Evolutionary conservation across 148 eudicot genomes (phyloP).

Genomic region (Tetragonia tetragonoides): DNA sequence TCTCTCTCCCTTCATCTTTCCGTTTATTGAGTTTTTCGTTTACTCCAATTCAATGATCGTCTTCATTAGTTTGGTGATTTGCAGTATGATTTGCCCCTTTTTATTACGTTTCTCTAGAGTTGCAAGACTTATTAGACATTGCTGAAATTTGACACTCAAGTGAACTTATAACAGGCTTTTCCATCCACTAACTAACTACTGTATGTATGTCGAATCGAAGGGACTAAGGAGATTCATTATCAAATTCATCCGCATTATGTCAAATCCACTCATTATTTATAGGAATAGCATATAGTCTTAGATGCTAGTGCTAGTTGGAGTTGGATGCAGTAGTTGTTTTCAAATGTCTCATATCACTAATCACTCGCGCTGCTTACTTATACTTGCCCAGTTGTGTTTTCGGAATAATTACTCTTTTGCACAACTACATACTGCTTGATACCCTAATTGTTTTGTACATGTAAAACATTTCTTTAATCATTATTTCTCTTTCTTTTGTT

Average conservation of each 20-base stretch:
- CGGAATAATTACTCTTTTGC: background rate
- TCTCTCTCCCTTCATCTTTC: background rate
- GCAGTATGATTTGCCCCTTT: background rate
- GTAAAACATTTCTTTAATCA: background rate
- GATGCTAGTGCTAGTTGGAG: too few relatives aligned
- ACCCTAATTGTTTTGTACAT: background rate
- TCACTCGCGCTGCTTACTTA: too few relatives aligned
- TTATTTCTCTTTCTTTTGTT: constrained; percentile 6
- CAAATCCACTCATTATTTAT: background rate
- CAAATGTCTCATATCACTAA: too few relatives aligned
- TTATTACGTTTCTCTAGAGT: background rate
- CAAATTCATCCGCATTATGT: background rate
- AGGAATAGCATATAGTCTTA: background rate
- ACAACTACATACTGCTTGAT: background rate
- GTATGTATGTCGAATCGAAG: too few relatives aligned
- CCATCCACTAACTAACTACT: too few relatives aligned
- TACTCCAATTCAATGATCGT: background rate
- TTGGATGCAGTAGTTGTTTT: too few relatives aligned
- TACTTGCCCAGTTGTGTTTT: too few relatives aligned
- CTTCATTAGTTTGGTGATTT: background rate
- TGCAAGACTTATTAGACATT: background rate
- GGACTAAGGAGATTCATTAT: background rate
- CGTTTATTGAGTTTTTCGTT: background rate
- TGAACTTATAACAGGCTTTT: background rate
- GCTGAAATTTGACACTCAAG: background rate